A percentile compares a stretch with the other conserved stretches of the same genome.
Evolutionary conservation across 495 filamentous ascomycete species (phyloP).

Genomic region (Venustampulla echinocandica): DNA sequence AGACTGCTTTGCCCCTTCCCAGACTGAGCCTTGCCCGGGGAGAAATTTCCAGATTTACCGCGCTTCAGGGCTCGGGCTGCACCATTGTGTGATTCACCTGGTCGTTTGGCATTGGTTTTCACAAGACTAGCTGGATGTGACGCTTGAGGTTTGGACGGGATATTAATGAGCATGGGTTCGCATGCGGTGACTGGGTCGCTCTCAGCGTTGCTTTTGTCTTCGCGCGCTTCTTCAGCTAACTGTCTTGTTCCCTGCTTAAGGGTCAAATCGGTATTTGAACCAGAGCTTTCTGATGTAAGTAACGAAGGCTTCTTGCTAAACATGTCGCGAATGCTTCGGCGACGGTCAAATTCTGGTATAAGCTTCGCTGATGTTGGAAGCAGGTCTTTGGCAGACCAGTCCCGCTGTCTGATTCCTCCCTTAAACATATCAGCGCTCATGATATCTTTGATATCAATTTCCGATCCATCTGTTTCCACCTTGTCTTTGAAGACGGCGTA

Average conservation of each 20-base stretch:
- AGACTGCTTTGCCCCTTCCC: conserved; percentile 62
- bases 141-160: not conserved
- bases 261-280: not conserved
- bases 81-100: conserved; percentile 1
- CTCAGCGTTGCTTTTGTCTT: not conserved
- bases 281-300: conserved; percentile 8
- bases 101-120: conserved; percentile 7
- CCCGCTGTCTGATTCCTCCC: conserved; percentile 55
- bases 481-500: conserved; percentile 65
- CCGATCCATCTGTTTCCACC: conserved; percentile 40
- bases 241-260: not conserved
- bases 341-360: conserved; percentile 78
- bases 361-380: conserved; percentile 72
- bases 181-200: not conserved
- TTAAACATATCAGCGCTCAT: conserved; percentile 73
- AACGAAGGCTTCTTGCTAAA: conserved; percentile 45
- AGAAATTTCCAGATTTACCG: conserved; percentile 5
- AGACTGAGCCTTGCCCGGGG: conserved; percentile 23
- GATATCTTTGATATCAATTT: conserved; percentile 56
- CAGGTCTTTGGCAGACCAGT: conserved; percentile 56
- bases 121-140: conserved; percentile 6
- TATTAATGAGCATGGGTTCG: too few relatives aligned
- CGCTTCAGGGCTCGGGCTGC: conserved; percentile 10
- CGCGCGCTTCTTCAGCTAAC: not conserved
- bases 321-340: conserved; percentile 88